Evolutionary conservation across 805 yeast species (phyloP).

Genomic region (Kregervanrija fluxuum): DNA sequence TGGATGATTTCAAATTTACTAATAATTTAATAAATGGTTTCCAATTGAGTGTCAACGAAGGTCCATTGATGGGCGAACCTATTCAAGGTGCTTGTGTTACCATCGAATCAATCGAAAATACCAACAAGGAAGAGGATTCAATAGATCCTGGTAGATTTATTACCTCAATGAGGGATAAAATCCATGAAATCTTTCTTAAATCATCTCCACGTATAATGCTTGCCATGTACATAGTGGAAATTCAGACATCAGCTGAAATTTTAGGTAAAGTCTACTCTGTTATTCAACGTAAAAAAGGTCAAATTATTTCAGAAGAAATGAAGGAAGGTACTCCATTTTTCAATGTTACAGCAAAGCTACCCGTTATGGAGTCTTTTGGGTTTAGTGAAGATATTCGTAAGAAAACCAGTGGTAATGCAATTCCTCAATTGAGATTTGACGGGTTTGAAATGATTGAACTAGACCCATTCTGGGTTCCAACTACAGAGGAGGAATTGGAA

Average conservation of each 20-base stretch:
- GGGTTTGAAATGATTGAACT: slow-evolving; percentile 83
- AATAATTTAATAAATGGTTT: slow-evolving; percentile 75
- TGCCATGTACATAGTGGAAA: slow-evolving; percentile 91
- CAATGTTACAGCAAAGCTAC: slow-evolving; percentile 75
- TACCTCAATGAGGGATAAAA: slow-evolving; percentile 62
- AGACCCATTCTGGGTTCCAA: slow-evolving; percentile 99
- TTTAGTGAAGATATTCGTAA: slow-evolving; percentile 92
- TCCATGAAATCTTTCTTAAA: slow-evolving; percentile 61
- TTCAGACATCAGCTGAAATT: slow-evolving; percentile 91
- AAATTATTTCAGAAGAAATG: slow-evolving; percentile 85
- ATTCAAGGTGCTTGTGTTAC: slow-evolving; percentile 71
- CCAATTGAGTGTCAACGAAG: slow-evolving; percentile 72
- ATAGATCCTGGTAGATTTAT: slow-evolving; percentile 67
- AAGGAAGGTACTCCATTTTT: slow-evolving; percentile 98
- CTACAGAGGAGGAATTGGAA: slow-evolving; percentile 93
- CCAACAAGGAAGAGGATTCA: slow-evolving; percentile 26
- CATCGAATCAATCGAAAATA: slow-evolving; percentile 32
- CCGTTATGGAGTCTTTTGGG: slow-evolving; percentile 95
- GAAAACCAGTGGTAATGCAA: slow-evolving; percentile 93
- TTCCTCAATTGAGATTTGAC: slow-evolving; percentile 86
- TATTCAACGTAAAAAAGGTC: slow-evolving; percentile 81
- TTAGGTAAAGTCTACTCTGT: slow-evolving; percentile 94
- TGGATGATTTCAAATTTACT: slow-evolving; percentile 41
- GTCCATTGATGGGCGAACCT: slow-evolving; percentile 86
- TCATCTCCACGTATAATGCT: slow-evolving; percentile 88